Base-by-base conservation (phyloP, 257 asterid genomes). In the Thymus mandschuricus region DNA sequence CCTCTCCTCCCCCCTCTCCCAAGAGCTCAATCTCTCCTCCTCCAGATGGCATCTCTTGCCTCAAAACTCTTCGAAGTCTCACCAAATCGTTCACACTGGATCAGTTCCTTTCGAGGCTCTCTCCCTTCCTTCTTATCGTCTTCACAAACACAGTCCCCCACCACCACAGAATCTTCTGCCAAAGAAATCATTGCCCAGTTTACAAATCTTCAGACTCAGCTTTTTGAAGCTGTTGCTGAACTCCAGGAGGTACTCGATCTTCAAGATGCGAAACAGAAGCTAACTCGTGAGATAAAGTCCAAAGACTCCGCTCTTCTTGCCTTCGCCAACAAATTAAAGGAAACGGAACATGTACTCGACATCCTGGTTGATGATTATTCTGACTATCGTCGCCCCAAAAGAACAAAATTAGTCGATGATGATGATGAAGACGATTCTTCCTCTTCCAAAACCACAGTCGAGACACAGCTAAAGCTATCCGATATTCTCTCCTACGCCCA, bases 1-100 rank as follows among this genome's bases (percentile, higher is more conserved):
- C 95, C 99, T 64, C 97, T 91, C 56, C 87, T 94, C 51, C 96
- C 97, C 0, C 99, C 98, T 45, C 89, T 94, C 67, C 89, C 96
- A 4, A 78, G 99, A 79, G 99, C 96, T 56, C 97, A 86, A 41
- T 79, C 95, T 50, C 90, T 91, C 74, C 90, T 94, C 65, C 75
- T 81, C 54, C 96, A 89, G 80, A 94, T 94, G 96, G 91, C 98
- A 3, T 83, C 93, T 70, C 92, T 91, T 13, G 83, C 93, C 72
- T 83, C 97, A 1, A 89, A 79, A 77, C 88, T 91, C 64, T 94
- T 91, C 41, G 97, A 94, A 57, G 97, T 91, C 66, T 91, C 96
- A 1, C 94, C 96, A 64, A 89, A 86, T 70, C 85, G 91, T 31
- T 54, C 96, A 8, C 89, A 87, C 15, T 91, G 99, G 99, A 65